Base-by-base conservation (phyloP, 1,284 basidiomycete genomes). In the Takashimella tepidaria region DNA sequence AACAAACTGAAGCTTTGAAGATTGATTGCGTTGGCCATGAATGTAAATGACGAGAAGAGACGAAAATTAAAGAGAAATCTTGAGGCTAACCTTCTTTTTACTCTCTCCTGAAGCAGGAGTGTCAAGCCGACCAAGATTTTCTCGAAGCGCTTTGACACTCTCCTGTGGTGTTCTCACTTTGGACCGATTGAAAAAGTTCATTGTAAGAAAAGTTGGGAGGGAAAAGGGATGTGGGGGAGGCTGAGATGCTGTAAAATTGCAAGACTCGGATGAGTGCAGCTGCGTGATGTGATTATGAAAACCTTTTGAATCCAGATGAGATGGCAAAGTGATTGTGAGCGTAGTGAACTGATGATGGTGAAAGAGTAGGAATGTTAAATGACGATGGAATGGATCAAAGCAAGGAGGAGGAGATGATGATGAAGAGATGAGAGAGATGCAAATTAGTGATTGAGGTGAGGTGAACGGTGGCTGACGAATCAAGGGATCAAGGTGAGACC, bases 131-230 rank as follows among this genome's bases (percentile, higher is more conserved):
- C 82, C 80, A 61, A 93, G 83, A 54, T 86, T 82, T 69, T 95
- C 92, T 47, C 84, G 82, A 49, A 93, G 79, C 37, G 84, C 81
- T 48, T 85, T 81, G 27, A 93, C 87, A 53, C 90, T 83, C 72
- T 95, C 91, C 45, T 87, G 83, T 11, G 92, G 91, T 31, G 87
- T 86, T 65, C 88, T 80, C 43, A 83, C 84, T 74, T 90, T 92
- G 51, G 62, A 61, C 22, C 88, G 85, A 78, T 89, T 92, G 84
- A 95, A 95, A 79, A 95, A 93, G 77, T 95, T 95, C 91, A 93
- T 92, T 2, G 31, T 37, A 51, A 13, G 40, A 22, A 31, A n/a
- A 27, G 24, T 8, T n/a, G 2, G 46, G 46, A 31, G 16, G 25
- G 31, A 37, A 16, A 16, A 37, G 11, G 5, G 25, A 47, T 12